Evolutionary conservation across 148 eudicot genomes (phyloP), one percentile per base, ranked within the genome.

Genomic region (Pharnaceum exiguum): DNA sequence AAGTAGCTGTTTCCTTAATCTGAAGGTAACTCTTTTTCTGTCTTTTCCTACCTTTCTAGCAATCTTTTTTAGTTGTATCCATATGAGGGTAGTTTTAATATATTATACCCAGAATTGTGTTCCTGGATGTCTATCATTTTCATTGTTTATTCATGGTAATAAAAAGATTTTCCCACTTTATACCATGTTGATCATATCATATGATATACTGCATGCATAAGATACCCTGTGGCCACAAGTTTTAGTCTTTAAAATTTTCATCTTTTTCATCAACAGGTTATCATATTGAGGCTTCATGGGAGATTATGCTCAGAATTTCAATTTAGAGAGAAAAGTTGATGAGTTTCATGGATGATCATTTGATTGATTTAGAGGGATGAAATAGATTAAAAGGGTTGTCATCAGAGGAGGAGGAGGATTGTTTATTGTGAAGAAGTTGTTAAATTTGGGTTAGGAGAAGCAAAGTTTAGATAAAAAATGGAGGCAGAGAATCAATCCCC

Each of bases 1-100:
- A 55, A 69, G 62, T 69, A 39, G 73, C 28, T 62, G 50, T 54
- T 69, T 69, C 46, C 68, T 70, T 70, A 44, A 50, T 70, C 22
- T 49, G 49, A 45, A 55, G 74, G 69, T 63, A 22, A 50, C n/a
- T 40, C 42, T 68, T 19, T 57, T 22, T 55, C 52, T 25, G 12
- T n/a, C 15, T 31, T 21, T 7, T 29, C 33, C 6, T n/a, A 5
- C 25, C 27, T 23, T 44, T 52, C 36, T 2, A 19, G 35, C 38
- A 54, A 25, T 38, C 40, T 50, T 54, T 28, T 55, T 49, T 57
- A 40, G 35, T 44, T 64, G 50, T 60, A 35, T 43, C 51, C 63
- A n/a, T n/a, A n/a, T n/a, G n/a, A n/a, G n/a, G n/a, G n/a, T n/a
- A n/a, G n/a, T n/a, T n/a, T n/a, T n/a, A 40, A 17, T 36, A 51